phyloP scores from a whole-genome alignment of 2,329 filamentous ascomycete species.

The Colletotrichum camelliae region DNA sequence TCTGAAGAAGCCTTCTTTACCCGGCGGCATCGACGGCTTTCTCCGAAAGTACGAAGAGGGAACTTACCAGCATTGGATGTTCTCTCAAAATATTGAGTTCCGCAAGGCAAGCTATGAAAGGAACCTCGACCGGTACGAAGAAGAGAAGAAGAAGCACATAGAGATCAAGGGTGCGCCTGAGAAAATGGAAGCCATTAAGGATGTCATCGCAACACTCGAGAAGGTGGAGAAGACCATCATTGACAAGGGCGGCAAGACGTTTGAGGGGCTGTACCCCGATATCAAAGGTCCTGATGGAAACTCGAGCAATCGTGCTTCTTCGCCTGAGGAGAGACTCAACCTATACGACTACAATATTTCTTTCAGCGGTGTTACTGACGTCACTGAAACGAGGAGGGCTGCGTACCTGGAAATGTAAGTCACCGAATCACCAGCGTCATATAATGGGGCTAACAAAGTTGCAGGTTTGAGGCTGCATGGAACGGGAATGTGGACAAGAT shows the following conservation, averaged over 20 bases:
- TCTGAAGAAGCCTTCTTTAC: conserved; percentile 31
- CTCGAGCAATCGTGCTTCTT: not conserved
- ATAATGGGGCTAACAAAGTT: conserved; percentile 25
- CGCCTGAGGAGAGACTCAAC: conserved; percentile 27
- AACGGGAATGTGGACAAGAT: conserved; percentile 69
- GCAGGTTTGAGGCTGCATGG: conserved; percentile 76
- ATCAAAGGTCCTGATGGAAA: conserved; percentile 31
- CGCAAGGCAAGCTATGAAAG: conserved; percentile 38
- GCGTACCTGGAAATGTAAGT: conserved; percentile 70
- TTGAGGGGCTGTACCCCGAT: conserved; percentile 67
- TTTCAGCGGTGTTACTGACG: conserved; percentile 60
- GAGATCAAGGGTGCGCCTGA: conserved; percentile 39
- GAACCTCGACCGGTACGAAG: conserved; percentile 31
- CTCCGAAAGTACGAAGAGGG: conserved; percentile 54
- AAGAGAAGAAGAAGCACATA: conserved; percentile 25
- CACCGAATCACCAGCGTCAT: not conserved
- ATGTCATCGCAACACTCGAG: conserved; percentile 57
- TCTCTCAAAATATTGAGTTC: conserved; percentile 41
- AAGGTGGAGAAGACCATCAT: conserved; percentile 60
- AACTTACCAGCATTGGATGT: conserved; percentile 66
- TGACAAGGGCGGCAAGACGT: conserved; percentile 68
- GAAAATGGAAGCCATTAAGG: conserved; percentile 61
- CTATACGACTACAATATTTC: conserved; percentile 55
- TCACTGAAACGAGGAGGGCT: conserved; percentile 57
- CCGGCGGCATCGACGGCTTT: conserved; percentile 54